These are phyloP conservation scores for Camelina laxa DNA, from an alignment of 345 rosid genomes.

Conservation along the genomic window DNA sequence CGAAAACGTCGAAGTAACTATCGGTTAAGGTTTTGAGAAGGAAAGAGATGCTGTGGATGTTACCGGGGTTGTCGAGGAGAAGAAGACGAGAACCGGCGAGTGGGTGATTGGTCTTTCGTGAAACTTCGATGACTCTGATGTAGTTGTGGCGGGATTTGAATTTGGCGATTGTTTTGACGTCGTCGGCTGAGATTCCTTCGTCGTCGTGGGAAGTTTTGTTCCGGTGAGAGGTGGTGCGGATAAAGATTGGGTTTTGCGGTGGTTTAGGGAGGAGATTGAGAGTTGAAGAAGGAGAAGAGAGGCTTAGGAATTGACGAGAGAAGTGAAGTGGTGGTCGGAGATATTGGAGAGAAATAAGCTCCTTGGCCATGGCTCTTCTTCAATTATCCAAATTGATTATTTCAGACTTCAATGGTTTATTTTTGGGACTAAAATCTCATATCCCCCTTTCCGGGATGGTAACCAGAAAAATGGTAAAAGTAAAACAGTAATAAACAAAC, in stretches of 20 bases:
- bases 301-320: not conserved
- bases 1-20: conserved; percentile 87
- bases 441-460: no score
- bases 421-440: no score
- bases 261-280: conserved; percentile 34
- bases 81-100: conserved; percentile 64
- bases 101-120: conserved; percentile 70
- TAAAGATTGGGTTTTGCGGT: conserved; percentile 34
- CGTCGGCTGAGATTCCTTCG: conserved; percentile 68
- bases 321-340: conserved; percentile 30
- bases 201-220: conserved; percentile 40
- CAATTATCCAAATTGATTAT: not conserved
- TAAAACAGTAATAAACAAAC: not conserved
- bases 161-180: conserved; percentile 67
- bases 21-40: conserved; percentile 66
- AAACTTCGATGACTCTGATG: conserved; percentile 80
- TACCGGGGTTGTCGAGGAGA: conserved; percentile 85
- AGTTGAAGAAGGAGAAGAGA: conserved; percentile 26
- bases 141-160: conserved; percentile 83
- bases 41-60: conserved; percentile 89
- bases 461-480: not conserved
- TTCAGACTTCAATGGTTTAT: not conserved
- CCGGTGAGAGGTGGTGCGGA: conserved; percentile 32
- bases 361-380: conserved; percentile 26
- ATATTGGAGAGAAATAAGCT: conserved; percentile 36